Base-by-base conservation (phyloP, 2,329 filamentous ascomycete genomes). In the Ascochyta fabae region DNA sequence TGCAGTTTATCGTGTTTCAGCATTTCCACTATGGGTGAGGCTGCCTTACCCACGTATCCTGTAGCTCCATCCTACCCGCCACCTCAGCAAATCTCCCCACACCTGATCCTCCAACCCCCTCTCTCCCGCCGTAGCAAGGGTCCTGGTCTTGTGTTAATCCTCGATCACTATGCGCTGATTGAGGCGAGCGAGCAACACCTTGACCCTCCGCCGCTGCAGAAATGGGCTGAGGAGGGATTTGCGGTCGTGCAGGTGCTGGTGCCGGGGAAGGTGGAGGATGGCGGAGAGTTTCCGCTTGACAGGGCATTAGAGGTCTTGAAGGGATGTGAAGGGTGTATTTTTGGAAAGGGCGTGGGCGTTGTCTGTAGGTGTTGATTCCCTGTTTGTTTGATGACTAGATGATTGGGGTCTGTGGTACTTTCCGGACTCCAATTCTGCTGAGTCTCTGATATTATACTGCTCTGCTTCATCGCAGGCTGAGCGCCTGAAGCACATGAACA, bases 151-250 rank as follows among this genome's bases (percentile, higher is more conserved):
- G 68, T 84, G 6, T 61, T 84, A 12, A 59, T 84, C 4, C 63
- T 79, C 1, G 75, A 80, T 6, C 60, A 72, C 41, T 67, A 68
- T 35, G 65, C 73, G 39, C 60, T 45, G 45, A 65, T 67, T 58
- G 62, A 64, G 13, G 48, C 65, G 36, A 72, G 67, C 31, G 77
- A 77, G 26, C 70, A 72, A 43, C 76, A 74, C 40, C 68, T 79
- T 1, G 80, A 82, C 49, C 87, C 87, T 0, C 78, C 82, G 8
- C 84, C 85, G 0, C 65, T 84, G 13, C 68, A 84, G 57, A 91
- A 90, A 72, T 90, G 88, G 88, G 87, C 87, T 0, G 88, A 91
- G 67, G 88, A 91, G 69, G 86, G 88, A 0, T 90, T 84, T 61
- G 78, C 83, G 0, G 86, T 90, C 3, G 84, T 78, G 0, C 81